Evolutionary conservation across 257 asterid species (phyloP).

Genomic region (Ilex asprella): DNA sequence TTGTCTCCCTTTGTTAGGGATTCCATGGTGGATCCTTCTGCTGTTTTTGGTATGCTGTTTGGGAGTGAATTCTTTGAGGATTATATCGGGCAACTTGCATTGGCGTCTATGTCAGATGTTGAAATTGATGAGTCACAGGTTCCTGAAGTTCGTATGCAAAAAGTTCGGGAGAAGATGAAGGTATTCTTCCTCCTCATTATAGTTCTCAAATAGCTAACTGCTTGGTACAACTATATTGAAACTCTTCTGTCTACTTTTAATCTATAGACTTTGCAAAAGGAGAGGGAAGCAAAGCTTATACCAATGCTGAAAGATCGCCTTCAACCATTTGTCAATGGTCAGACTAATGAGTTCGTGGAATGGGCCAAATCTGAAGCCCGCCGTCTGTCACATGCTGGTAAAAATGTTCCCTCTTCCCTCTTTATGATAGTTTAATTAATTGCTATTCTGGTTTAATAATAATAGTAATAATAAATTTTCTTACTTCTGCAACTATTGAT

Average conservation of each 20-base stretch:
- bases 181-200: conserved; percentile 20
- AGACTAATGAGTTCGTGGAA: conserved; percentile 43
- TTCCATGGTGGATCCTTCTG: conserved; percentile 68
- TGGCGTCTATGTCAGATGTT: conserved; percentile 55
- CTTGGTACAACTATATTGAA: background rate
- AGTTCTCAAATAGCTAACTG: conserved; percentile 2
- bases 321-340: conserved; percentile 60
- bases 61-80: conserved; percentile 69
- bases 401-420: background rate
- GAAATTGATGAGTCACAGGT: conserved; percentile 46
- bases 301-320: conserved; percentile 48
- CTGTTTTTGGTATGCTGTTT: conserved; percentile 77
- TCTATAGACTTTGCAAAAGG: conserved; percentile 56
- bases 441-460: too few relatives aligned
- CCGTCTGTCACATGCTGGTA: conserved; percentile 72
- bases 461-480: too few relatives aligned
- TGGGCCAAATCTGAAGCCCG: conserved; percentile 58
- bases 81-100: conserved; percentile 61
- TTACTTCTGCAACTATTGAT: too few relatives aligned
- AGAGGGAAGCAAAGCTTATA: conserved; percentile 64
- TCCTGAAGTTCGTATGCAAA: conserved; percentile 54
- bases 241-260: conserved; percentile 7
- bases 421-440: background rate
- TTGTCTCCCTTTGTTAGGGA: conserved; percentile 35
- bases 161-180: conserved; percentile 61